Evolutionary conservation across 345 rosid genomes (phyloP).

Genomic region (Citrus unshiu): DNA sequence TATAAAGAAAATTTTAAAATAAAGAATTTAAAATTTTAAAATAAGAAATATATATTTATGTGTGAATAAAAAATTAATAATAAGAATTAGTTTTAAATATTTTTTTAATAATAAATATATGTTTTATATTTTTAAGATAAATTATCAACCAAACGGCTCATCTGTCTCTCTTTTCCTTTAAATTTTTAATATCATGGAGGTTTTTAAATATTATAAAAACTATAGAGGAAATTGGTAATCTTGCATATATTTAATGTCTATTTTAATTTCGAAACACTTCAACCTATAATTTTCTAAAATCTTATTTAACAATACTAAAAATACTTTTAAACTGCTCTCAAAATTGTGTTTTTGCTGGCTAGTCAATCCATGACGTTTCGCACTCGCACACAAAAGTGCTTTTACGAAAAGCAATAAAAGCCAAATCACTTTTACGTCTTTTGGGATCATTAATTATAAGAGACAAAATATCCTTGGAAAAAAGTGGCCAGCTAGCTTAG

Average conservation of each 20-base stretch:
- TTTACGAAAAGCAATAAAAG: background rate
- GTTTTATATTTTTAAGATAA: too few relatives aligned
- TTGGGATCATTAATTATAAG: background rate
- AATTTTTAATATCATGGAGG: too few relatives aligned
- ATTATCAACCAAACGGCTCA: rapidly evolving
- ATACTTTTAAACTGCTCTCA: background rate
- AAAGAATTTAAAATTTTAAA: too few relatives aligned
- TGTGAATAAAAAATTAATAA: too few relatives aligned
- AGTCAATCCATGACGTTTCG: background rate
- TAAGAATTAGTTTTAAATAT: too few relatives aligned
- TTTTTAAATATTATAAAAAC: too few relatives aligned
- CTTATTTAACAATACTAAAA: background rate
- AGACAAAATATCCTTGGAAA: background rate
- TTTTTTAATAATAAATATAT: too few relatives aligned
- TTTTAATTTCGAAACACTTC: background rate
- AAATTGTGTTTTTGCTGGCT: background rate
- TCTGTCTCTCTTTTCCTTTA: too few relatives aligned
- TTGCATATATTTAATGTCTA: too few relatives aligned
- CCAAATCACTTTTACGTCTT: background rate
- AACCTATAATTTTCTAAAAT: background rate
- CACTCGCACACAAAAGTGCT: background rate
- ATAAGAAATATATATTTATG: too few relatives aligned
- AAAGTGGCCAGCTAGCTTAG: background rate
- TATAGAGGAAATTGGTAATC: too few relatives aligned
- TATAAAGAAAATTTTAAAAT: too few relatives aligned